Percentiles rank a stretch among this genome's conserved stretches.
phyloP scores from a whole-genome alignment of 2,329 filamentous ascomycete species.

The Geosmithia putterillii region DNA sequence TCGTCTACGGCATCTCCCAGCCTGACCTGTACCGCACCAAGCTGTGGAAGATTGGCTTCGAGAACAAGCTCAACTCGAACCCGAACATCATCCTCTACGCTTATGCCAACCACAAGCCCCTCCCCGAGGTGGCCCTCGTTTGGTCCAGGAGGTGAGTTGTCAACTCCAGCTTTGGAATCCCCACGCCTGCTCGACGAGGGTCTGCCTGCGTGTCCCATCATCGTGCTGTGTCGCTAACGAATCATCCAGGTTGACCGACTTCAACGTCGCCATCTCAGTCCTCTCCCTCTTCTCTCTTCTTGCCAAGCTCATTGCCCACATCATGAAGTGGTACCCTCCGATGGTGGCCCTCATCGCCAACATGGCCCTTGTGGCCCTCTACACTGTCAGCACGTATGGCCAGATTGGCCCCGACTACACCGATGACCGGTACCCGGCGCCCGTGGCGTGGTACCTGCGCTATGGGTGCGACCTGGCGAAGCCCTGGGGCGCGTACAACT shows the following conservation, averaged over 20 bases:
- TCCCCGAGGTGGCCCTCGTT: constrained; percentile 52
- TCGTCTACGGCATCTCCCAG: constrained; percentile 61
- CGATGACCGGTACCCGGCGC: constrained; percentile 49
- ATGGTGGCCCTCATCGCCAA: constrained; percentile 49
- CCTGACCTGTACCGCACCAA: constrained; percentile 60
- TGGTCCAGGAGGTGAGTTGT: constrained; percentile 61
- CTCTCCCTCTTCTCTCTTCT: constrained; percentile 66
- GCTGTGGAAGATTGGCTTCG: constrained; percentile 61
- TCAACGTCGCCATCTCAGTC: constrained; percentile 66
- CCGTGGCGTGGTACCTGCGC: constrained; percentile 62
- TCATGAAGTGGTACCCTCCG: constrained; percentile 61
- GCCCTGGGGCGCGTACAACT: constrained; percentile 37
- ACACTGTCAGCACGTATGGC: constrained; percentile 53
- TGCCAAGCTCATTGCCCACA: constrained; percentile 54
- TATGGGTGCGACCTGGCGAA: constrained; percentile 53
- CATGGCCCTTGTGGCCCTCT: constrained; percentile 45
- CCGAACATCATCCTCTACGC: constrained; percentile 59
- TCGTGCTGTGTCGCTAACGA: background rate
- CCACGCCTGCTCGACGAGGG: background rate
- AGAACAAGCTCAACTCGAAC: constrained; percentile 63
- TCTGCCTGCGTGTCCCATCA: too few relatives aligned
- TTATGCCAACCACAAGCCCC: constrained; percentile 55
- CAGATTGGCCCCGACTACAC: constrained; percentile 64
- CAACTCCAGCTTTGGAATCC: background rate
- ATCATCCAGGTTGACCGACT: constrained; percentile 51